phyloP scores from a whole-genome alignment of 371 early-diverging fungal species.

The Mycotypha africana region DNA sequence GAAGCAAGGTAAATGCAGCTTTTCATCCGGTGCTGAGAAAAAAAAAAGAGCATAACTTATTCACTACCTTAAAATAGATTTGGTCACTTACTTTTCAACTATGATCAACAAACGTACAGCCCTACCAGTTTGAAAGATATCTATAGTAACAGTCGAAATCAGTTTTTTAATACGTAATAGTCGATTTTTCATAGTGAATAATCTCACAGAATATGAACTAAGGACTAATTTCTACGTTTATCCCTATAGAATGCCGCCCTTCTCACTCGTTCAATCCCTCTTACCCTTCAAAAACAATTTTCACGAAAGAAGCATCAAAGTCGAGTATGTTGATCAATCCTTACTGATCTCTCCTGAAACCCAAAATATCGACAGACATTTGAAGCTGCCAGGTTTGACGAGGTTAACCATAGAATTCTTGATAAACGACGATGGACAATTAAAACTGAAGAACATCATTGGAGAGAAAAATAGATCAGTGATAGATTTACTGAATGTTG shows the following conservation, averaged over 20 bases:
- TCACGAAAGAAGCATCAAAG: conserved; percentile 20
- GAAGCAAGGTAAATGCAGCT: conserved; percentile 25
- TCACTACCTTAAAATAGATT: conserved; percentile 15
- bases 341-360: background rate
- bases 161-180: conserved; percentile 22
- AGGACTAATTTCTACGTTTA: too few species aligned
- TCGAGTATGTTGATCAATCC: conserved; percentile 23
- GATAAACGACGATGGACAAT: conserved; percentile 19
- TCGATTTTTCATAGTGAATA: background rate
- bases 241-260: conserved; percentile 25
- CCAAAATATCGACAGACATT: background rate
- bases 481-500: conserved; percentile 20
- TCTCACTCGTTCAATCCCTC: conserved; percentile 12
- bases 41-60: background rate
- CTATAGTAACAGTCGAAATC: conserved; percentile 14
- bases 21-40: background rate
- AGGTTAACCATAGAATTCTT: conserved; percentile 24
- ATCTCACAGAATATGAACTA: too few species aligned
- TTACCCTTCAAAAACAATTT: conserved; percentile 17
- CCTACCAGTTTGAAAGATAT: background rate
- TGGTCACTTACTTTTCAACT: conserved; percentile 26
- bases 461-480: conserved; percentile 24
- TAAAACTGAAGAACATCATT: conserved; percentile 10
- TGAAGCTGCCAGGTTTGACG: too few species aligned
- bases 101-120: conserved; percentile 6